A percentile compares a stretch with the other conserved stretches of the same genome.
phyloP scores from a whole-genome alignment of 2,329 filamentous ascomycete species.

The Lachnellula hyalina region DNA sequence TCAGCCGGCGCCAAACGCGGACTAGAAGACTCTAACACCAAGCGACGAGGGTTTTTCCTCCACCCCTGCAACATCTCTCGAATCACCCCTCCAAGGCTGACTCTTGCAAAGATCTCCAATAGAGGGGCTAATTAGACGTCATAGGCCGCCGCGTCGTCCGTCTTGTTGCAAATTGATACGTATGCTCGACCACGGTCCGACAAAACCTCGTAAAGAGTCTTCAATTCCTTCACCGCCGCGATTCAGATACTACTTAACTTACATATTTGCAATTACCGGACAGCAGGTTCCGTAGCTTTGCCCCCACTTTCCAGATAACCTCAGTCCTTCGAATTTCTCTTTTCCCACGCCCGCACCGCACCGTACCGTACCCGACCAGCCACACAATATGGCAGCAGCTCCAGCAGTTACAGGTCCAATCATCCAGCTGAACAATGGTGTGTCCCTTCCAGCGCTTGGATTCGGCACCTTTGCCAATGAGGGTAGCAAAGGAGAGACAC shows the following conservation, averaged over 20 bases:
- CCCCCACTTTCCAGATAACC: neutral
- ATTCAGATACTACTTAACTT: constrained; percentile 12
- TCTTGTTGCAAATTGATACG: constrained; percentile 8
- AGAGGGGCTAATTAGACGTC: constrained; percentile 11
- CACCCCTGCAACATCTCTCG: neutral
- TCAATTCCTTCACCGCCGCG: constrained; percentile 3
- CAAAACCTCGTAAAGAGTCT: constrained; percentile 16
- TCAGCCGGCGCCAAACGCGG: neutral
- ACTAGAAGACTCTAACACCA: constrained; percentile 5
- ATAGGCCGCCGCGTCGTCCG: constrained; percentile 5
- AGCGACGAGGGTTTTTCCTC: neutral
- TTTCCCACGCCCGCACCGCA: neutral
- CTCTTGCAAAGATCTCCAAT: neutral
- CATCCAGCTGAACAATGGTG: constrained; percentile 34
- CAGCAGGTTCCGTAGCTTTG: neutral
- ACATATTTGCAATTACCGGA: constrained; percentile 3
- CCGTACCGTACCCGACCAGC: neutral
- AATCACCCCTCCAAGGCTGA: neutral
- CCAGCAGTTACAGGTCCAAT: constrained; percentile 27
- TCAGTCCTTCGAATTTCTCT: neutral
- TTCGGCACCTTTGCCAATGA: constrained; percentile 37
- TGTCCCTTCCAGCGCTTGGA: constrained; percentile 38
- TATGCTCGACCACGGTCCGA: constrained; percentile 5
- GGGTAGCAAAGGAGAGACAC: constrained; percentile 39
- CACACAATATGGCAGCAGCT: constrained; percentile 19